A percentile compares a stretch with the other conserved stretches of the same genome.
phyloP scores from a whole-genome alignment of 768 basidiomycete genomes.

The Lentinula raphanica region DNA sequence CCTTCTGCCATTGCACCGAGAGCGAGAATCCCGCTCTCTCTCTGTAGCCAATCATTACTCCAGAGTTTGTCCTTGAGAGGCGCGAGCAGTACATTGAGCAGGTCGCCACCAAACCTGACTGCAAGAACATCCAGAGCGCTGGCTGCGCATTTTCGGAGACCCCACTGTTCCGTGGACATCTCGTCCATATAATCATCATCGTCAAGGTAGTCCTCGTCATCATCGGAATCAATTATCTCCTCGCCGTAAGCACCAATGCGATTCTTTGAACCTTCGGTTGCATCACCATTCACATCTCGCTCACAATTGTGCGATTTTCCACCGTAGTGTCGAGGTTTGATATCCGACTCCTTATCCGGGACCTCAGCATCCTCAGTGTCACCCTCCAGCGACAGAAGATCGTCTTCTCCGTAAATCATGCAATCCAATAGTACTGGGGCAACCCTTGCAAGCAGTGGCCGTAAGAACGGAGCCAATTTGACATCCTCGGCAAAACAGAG shows the following conservation, averaged over 20 bases:
- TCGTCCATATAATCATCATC: conserved; percentile 95
- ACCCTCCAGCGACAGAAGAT: conserved; percentile 90
- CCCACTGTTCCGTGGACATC: conserved; percentile 98
- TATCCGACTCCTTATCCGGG: conserved; percentile 91
- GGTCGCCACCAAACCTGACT: conserved; percentile 85
- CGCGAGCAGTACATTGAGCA: conserved; percentile 83
- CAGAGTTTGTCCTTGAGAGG: conserved; percentile 92
- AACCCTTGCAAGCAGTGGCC: conserved; percentile 84
- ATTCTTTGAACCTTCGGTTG: conserved; percentile 31
- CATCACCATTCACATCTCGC: conserved; percentile 48
- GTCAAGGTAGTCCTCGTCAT: conserved; percentile 83
- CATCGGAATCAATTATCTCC: conserved; percentile 78
- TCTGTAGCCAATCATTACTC: conserved; percentile 87
- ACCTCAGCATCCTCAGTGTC: conserved; percentile 86
- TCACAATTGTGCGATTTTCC: conserved; percentile 82
- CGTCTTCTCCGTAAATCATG: conserved; percentile 96
- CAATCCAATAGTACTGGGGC: conserved; percentile 94
- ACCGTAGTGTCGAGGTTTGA: conserved; percentile 93
- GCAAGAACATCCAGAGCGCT: conserved; percentile 96
- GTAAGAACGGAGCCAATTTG: conserved; percentile 77
- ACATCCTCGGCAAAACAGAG: conserved; percentile 96
- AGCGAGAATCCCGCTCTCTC: conserved; percentile 94
- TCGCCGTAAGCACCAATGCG: conserved; percentile 69
- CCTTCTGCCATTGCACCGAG: conserved; percentile 99
- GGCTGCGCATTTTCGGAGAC: conserved; percentile 95